A percentile compares a stretch with the other conserved stretches of the same genome.
Conservation (phyloP, 1,284 basidiomycete genomes). For the Puccinia horiana region DNA sequence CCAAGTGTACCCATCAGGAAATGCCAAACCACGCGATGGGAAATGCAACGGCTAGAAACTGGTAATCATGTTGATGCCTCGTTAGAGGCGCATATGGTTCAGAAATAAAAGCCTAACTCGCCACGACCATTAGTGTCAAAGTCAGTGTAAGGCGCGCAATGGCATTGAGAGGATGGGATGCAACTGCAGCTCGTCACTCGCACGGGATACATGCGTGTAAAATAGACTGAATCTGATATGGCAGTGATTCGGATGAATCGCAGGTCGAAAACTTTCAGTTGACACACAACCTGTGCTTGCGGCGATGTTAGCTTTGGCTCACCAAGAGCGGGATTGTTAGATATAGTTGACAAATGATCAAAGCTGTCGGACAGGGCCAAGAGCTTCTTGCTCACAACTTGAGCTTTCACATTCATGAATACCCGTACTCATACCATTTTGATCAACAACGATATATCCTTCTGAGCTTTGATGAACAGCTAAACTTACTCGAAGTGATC, state of each 20-base stretch:
- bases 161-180: background rate
- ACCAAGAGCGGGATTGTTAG: background rate
- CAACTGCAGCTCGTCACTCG: background rate
- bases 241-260: background rate
- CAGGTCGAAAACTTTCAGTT: background rate
- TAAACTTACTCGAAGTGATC: background rate
- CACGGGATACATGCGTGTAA: background rate
- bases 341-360: background rate
- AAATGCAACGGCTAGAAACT: background rate
- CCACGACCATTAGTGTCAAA: background rate
- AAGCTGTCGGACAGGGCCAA: background rate
- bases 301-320: background rate
- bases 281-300: background rate
- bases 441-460: background rate
- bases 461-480: background rate
- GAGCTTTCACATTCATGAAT: too few relatives aligned
- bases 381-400: background rate
- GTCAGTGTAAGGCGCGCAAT: constrained; percentile 3
- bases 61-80: background rate
- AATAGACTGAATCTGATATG: background rate
- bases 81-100: background rate
- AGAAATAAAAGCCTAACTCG: background rate
- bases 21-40: constrained; percentile 29
- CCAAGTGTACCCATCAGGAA: constrained; percentile 1
- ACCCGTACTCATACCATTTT: too few relatives aligned